Evolutionary conservation across 2,329 filamentous ascomycete genomes (phyloP).

Genomic region (Trichoderma pleuroti): DNA sequence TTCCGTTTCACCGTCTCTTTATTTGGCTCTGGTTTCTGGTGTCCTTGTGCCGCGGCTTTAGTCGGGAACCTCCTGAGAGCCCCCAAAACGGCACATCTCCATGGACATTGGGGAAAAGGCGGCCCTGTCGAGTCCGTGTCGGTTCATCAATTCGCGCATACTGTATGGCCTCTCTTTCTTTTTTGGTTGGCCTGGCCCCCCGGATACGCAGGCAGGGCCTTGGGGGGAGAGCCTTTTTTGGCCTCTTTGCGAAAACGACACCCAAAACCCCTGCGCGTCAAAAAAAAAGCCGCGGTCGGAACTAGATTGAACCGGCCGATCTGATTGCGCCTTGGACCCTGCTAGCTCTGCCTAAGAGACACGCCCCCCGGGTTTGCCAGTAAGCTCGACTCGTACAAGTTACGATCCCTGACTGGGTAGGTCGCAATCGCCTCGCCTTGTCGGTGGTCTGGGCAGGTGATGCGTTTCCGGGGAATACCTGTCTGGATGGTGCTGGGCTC

Average conservation of each 20-base stretch:
- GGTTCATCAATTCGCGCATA: conserved; percentile 16
- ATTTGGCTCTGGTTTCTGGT: not conserved
- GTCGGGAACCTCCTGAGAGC: not conserved
- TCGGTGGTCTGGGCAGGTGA: conserved; percentile 1
- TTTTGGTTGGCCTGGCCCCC: not conserved
- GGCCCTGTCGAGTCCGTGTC: not conserved
- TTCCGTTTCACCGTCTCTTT: not conserved
- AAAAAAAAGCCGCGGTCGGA: conserved; percentile 16
- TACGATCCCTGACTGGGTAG: conserved; percentile 13
- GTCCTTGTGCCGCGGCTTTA: conserved; percentile 1
- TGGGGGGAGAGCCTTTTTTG: not conserved
- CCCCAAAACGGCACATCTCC: not conserved
- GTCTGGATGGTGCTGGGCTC: not conserved
- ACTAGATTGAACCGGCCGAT: conserved; percentile 18
- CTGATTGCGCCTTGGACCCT: conserved; percentile 1
- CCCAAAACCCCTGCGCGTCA: conserved; percentile 1
- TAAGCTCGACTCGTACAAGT: conserved; percentile 4
- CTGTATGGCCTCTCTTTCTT: not conserved
- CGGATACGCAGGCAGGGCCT: conserved; percentile 1
- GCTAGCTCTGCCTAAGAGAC: conserved; percentile 8
- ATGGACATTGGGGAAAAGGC: not conserved
- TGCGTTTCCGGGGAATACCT: conserved; percentile 10
- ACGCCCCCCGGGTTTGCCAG: not conserved
- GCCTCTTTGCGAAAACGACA: not conserved
- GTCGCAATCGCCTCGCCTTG: conserved; percentile 8